These are phyloP conservation scores for Mortierella sp. DNA, from an alignment of 371 early-diverging fungal genomes.

Conservation along the genomic window DNA sequence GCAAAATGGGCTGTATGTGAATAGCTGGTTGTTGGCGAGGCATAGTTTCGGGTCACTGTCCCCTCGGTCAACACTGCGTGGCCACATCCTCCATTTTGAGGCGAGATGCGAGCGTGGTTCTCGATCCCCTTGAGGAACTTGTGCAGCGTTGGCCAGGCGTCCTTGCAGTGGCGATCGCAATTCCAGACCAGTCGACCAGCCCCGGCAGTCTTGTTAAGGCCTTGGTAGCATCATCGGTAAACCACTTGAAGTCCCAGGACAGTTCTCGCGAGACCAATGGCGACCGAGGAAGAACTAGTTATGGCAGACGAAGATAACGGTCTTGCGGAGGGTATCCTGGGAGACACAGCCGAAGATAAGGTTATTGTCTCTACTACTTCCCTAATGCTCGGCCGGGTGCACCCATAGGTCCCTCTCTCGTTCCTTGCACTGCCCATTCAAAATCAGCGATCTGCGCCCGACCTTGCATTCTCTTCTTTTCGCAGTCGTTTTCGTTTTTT, in stretches of 20 bases:
- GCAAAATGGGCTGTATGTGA: neutral
- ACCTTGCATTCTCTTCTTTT: neutral
- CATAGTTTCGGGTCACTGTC: neutral
- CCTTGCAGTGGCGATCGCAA: neutral
- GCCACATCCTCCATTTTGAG: neutral
- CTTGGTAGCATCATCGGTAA: neutral
- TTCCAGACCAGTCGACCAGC: neutral
- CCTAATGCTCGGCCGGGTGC: no score
- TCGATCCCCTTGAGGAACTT: neutral
- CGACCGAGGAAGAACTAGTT: neutral
- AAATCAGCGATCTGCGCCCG: neutral
- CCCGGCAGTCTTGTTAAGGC: neutral
- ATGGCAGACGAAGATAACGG: neutral
- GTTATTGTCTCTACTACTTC: no score
- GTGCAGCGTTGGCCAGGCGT: neutral
- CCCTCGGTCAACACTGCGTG: neutral
- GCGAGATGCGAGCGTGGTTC: neutral
- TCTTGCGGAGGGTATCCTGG: neutral
- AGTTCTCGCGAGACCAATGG: neutral
- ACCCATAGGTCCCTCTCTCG: no score
- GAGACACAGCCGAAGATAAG: neutral
- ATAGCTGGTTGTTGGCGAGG: neutral
- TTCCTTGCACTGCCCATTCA: no score
- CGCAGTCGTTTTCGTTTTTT: neutral
- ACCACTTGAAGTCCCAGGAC: conserved; percentile 4